Evolutionary conservation across 331 rosid species (phyloP), one percentile per base, ranked within the genome.

Genomic region (Saraca asoca): DNA sequence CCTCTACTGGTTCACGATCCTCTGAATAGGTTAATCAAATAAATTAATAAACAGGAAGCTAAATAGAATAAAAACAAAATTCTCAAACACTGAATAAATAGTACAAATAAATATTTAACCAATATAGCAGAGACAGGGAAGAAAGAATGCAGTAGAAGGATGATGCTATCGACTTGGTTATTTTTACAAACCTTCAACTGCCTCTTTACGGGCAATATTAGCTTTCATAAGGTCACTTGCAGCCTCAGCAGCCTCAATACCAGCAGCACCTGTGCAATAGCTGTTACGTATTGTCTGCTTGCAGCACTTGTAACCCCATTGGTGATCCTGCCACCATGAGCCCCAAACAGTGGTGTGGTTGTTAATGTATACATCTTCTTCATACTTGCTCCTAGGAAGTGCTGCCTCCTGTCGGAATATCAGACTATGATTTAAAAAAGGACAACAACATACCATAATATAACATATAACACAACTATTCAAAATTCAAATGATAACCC

Each of bases 251-350:
- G 80, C 87, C 67, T 75, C 73, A 68, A 78, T 80, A 58, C 81
- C 81, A 34, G 81, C 81, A 0, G 61, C 78, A 39, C 83, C 80
- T 5, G 81, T 80, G 73, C 83, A 78, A 49, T 83, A 80, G 62
- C 81, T 78, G 18, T 78, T 83, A 5, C 49, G 51, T 68, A 75
- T 64, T 10, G 79, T 71, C 51, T 80, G 85, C 58, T 78, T 75
- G 18, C 81, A 80, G 58, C 83, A 80, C 54, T 58, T 74, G 58
- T 73, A 83, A 20, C 80, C 85, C 85, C 87, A 83, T 53, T 76
- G 85, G 64, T 76, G 80, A 51, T 76, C 87, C 76, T 79, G 76
- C 87, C 87, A 79, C 84, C 87, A 78, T 0, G 81, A 82, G 7
- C 81, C 85, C 83, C 80, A 78, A 0, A 80, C 75, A 16, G 76